Evolutionary conservation across 352 stramenopile genomes (phyloP), one percentile per base, ranked within the genome.

Genomic region (Pythium dissotocum): DNA sequence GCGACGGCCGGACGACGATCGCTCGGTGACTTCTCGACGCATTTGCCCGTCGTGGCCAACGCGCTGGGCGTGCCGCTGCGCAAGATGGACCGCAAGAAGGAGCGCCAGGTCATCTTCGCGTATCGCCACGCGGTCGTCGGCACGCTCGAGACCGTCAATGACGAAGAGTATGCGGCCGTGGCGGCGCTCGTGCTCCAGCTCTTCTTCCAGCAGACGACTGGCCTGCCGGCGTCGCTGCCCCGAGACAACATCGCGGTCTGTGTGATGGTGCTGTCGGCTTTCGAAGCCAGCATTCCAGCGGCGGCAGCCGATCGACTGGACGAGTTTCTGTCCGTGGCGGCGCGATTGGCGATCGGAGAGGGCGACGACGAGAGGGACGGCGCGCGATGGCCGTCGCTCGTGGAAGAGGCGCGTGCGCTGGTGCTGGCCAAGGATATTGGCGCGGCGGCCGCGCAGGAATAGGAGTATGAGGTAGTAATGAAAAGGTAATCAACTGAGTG

Each of bases 31-130:
- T 90, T 95, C 18, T 83, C 77, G 61, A 51, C 61, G 7, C 83
- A 94, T 51, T 58, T 95, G 1, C 72, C 76, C 3, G 73, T 83
- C 28, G 56, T 95, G 10, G 77, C 80, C 9, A 74, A 86, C 8
- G 80, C 77, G 13, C 51, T 95, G 69, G 89, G 79, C 63, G 90
- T 95, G 73, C 87, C 87, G 30, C 63, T 92, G 71, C 79, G 77
- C 21, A 95, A 94, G 63, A 64, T 87, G 24, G 87, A 95, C 67
- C 85, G 87, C 24, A 95, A 95, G 67, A 91, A 91, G 57, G 86
- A 95, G 74, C 81, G 83, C 8, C 82, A 92, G 32, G 61, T 90
- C 48, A 72, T 91, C 7, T 94, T 92, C 32, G 62, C 64, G 6
- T 87, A 90, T 52, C 80, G 85, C 35, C 82, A 91, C 67, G 40